Evolutionary conservation across 2,329 filamentous ascomycete species (phyloP).

Genomic region (Lasiodiplodia citricola): DNA sequence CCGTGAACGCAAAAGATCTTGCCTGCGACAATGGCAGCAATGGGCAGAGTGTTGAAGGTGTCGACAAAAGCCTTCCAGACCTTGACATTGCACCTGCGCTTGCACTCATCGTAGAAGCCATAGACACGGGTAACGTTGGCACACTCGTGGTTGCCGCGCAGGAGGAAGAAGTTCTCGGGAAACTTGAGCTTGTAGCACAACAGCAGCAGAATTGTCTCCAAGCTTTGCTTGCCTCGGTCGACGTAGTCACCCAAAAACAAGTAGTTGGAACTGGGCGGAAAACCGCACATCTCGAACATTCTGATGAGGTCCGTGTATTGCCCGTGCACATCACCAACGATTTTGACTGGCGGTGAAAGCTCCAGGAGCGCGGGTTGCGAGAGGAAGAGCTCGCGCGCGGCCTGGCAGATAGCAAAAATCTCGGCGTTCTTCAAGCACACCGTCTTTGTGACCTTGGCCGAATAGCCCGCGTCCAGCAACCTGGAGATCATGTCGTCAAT

Average conservation of each 20-base stretch:
- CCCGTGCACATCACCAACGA: constrained; percentile 95
- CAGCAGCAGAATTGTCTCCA: constrained; percentile 91
- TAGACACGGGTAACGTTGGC: constrained; percentile 95
- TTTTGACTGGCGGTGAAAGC: constrained; percentile 93
- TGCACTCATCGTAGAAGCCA: constrained; percentile 98
- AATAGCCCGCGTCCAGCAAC: constrained; percentile 91
- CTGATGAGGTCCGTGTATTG: constrained; percentile 96
- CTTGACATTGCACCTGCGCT: constrained; percentile 93
- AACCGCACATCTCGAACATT: constrained; percentile 98
- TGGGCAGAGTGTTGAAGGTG: constrained; percentile 93
- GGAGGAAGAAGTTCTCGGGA: constrained; percentile 94
- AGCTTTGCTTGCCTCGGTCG: constrained; percentile 91
- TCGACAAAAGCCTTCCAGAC: constrained; percentile 98
- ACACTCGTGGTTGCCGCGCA: constrained; percentile 95
- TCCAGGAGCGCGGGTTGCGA: constrained; percentile 92
- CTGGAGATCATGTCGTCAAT: constrained; percentile 97
- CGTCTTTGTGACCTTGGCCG: constrained; percentile 95
- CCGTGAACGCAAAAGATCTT: constrained; percentile 99
- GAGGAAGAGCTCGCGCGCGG: constrained; percentile 85
- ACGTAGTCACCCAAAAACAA: constrained; percentile 96
- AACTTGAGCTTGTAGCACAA: constrained; percentile 98
- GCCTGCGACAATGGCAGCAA: constrained; percentile 93
- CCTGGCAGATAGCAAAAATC: constrained; percentile 90
- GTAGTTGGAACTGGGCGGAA: constrained; percentile 89
- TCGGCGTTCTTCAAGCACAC: constrained; percentile 98